Percentiles rank a stretch among this genome's conserved stretches.
Conservation (phyloP, 2,329 filamentous ascomycete species). For the Aureobasidium namibiae region DNA sequence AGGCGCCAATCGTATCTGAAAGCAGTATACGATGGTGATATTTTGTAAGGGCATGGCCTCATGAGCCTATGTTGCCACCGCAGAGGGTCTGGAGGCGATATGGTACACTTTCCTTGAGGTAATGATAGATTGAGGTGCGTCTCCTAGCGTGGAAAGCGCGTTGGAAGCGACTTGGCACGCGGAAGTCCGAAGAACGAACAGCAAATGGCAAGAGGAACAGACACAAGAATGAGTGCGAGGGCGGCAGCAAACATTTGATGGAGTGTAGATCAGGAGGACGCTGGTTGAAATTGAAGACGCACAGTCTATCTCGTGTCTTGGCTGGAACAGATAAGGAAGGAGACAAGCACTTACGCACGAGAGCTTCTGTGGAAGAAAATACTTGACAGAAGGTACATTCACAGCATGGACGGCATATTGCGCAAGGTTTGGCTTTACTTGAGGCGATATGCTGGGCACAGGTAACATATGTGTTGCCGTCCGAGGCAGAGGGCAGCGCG, state of each 20-base stretch:
- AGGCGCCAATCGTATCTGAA: constrained; percentile 1
- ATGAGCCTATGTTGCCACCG: background rate
- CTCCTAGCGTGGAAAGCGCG: background rate
- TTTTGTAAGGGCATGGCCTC: background rate
- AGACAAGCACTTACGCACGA: constrained; percentile 12
- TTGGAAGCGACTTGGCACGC: constrained; percentile 9
- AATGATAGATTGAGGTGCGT: constrained; percentile 7
- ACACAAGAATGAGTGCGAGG: background rate
- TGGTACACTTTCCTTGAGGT: background rate
- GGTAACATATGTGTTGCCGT: background rate
- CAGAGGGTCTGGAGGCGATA: background rate
- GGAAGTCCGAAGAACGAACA: background rate
- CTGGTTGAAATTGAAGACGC: constrained; percentile 8
- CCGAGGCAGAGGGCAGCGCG: background rate
- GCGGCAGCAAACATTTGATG: constrained; percentile 3
- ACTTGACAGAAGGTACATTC: background rate
- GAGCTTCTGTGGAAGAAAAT: background rate
- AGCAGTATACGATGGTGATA: constrained; percentile 6
- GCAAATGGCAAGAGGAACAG: background rate
- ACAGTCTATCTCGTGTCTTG: constrained; percentile 9
- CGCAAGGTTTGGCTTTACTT: background rate
- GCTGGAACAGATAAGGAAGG: constrained; percentile 10
- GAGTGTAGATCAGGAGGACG: constrained; percentile 10
- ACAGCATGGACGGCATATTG: background rate
- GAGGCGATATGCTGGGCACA: background rate